These are phyloP conservation scores for Dalbergia cochinchinensis DNA, from an alignment of 306 rosid species.

Conservation along the genomic window DNA sequence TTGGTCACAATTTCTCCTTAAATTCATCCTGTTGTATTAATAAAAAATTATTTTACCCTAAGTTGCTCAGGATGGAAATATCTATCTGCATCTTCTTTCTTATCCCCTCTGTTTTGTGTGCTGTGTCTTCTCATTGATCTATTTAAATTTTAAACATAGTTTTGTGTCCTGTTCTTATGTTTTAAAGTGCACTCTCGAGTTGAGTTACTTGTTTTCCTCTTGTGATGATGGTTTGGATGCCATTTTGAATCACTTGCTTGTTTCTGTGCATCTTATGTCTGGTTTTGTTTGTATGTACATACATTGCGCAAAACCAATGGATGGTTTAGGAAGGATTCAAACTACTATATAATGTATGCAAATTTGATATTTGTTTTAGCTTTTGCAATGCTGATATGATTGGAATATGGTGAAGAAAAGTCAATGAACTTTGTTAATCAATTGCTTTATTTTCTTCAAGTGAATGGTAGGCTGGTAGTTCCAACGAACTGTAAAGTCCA, in stretches of 20 bases:
- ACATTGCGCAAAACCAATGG: constrained; percentile 3
- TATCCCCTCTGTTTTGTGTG: constrained; percentile 9
- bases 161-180: not conserved
- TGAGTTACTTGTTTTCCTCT: not conserved
- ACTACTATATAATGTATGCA: not conserved
- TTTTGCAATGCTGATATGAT: not conserved
- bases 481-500: no score
- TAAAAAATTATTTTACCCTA: not conserved
- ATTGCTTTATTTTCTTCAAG: no score
- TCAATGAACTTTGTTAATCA: not conserved
- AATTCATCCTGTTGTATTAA: not conserved
- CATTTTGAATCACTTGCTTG: constrained; percentile 21
- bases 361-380: constrained; percentile 5
- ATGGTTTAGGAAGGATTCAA: not conserved
- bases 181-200: not conserved
- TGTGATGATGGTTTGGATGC: not conserved
- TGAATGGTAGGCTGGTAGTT: no score
- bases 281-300: not conserved
- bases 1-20: constrained; percentile 15
- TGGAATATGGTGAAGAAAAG: not conserved
- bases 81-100: not conserved
- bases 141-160: not conserved
- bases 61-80: not conserved
- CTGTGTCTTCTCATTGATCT: constrained; percentile 7
- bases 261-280: not conserved